Evolutionary conservation across 2,329 filamentous ascomycete species (phyloP).

Genomic region (Hirsutella rhossiliensis): DNA sequence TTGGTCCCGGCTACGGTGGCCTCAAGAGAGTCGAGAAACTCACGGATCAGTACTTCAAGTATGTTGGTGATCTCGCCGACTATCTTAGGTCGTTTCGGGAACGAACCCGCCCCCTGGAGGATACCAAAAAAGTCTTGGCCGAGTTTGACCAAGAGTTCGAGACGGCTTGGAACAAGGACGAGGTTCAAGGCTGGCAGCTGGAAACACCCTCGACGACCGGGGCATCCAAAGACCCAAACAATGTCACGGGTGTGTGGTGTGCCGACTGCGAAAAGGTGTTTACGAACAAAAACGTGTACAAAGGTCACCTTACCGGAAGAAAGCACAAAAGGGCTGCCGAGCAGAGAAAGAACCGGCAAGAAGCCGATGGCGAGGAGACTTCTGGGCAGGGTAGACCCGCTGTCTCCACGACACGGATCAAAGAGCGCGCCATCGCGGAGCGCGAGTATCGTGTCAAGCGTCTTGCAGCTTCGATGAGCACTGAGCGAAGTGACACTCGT

Average conservation of each 20-base stretch:
- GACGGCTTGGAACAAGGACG: constrained; percentile 66
- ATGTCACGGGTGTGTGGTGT: constrained; percentile 68
- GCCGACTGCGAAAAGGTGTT: constrained; percentile 89
- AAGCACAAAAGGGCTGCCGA: constrained; percentile 84
- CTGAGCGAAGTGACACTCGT: constrained; percentile 76
- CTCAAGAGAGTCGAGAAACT: constrained; percentile 75
- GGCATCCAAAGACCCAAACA: constrained; percentile 15
- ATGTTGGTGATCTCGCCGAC: constrained; percentile 64
- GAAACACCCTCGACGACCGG: constrained; percentile 28
- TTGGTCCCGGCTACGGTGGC: constrained; percentile 59
- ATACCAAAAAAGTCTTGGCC: constrained; percentile 65
- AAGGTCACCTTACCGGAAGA: constrained; percentile 75
- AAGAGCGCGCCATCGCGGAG: constrained; percentile 83
- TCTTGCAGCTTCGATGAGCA: constrained; percentile 70
- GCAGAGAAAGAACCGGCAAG: constrained; percentile 39
- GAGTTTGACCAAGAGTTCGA: constrained; percentile 78
- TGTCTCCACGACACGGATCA: constrained; percentile 45
- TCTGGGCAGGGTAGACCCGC: constrained; percentile 14
- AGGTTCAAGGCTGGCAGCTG: constrained; percentile 66
- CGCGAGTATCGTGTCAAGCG: constrained; percentile 75
- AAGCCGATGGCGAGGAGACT: constrained; percentile 20
- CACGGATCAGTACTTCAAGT: constrained; percentile 86
- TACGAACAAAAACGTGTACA: constrained; percentile 90
- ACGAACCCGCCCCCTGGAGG: constrained; percentile 73
- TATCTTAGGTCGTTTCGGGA: constrained; percentile 87